Conservation (phyloP, 805 yeast genomes). For the Wickerhamomyces tratensis region DNA sequence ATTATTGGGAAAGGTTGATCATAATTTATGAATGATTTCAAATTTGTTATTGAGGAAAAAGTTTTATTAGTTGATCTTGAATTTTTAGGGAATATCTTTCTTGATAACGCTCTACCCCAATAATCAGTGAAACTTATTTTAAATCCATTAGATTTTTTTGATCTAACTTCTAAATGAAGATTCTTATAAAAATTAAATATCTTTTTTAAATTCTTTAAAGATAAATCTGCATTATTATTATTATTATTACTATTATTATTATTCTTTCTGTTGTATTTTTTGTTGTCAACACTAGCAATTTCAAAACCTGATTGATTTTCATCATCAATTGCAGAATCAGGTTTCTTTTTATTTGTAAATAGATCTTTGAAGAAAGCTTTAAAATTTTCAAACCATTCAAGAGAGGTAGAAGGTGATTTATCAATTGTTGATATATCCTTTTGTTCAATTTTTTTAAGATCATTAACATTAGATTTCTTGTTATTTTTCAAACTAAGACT, state of each 20-base stretch:
- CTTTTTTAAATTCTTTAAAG: constrained; percentile 20
- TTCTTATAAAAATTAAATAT: constrained; percentile 38
- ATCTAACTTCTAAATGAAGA: constrained; percentile 42
- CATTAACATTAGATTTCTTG: too few relatives aligned
- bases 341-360: constrained; percentile 13
- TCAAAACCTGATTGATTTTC: neutral
- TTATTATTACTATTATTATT: neutral
- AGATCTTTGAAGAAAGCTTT: constrained; percentile 16
- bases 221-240: constrained; percentile 5
- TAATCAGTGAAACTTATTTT: constrained; percentile 54
- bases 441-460: too few relatives aligned
- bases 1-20: constrained; percentile 43
- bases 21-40: constrained; percentile 25
- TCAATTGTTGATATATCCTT: neutral
- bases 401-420: neutral
- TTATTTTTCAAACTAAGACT: too few relatives aligned
- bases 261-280: neutral
- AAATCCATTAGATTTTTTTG: constrained; percentile 43
- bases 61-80: constrained; percentile 27
- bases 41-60: constrained; percentile 26
- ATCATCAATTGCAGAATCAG: neutral
- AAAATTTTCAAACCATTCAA: constrained; percentile 12
- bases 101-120: constrained; percentile 55
- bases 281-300: neutral
- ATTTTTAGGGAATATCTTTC: constrained; percentile 30